phyloP scores from a whole-genome alignment of 257 asterid species.

The Solanum dulcamara region DNA sequence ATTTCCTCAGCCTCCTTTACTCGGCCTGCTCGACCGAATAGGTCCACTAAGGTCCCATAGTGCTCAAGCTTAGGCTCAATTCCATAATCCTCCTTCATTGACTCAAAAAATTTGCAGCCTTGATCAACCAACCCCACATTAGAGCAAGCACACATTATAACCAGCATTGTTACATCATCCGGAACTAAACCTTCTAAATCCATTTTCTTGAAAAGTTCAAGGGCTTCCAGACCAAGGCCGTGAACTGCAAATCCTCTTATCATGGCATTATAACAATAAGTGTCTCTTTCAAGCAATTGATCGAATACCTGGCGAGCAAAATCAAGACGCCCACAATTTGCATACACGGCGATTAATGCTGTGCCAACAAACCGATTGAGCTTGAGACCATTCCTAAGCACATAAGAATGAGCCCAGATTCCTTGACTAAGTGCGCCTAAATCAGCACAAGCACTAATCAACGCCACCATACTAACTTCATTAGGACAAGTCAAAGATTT shows the following conservation, averaged over 20 bases:
- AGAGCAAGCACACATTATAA: constrained; percentile 39
- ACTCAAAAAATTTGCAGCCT: constrained; percentile 25
- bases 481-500: constrained; percentile 7
- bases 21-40: constrained; percentile 41
- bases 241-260: constrained; percentile 47
- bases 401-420: constrained; percentile 34
- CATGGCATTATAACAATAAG: constrained; percentile 48
- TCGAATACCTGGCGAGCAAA: constrained; percentile 31
- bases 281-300: constrained; percentile 11
- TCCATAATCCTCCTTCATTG: constrained; percentile 18
- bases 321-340: constrained; percentile 44
- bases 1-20: constrained; percentile 38
- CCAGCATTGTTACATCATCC: constrained; percentile 30
- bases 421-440: constrained; percentile 38
- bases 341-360: constrained; percentile 43
- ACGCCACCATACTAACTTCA: constrained; percentile 20
- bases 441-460: constrained; percentile 35
- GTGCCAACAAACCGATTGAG: constrained; percentile 32
- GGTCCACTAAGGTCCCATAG: constrained; percentile 41
- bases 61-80: constrained; percentile 40
- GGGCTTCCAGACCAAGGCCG: constrained; percentile 41
- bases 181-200: constrained; percentile 14
- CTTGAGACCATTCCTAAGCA: constrained; percentile 10
- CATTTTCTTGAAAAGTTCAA: constrained; percentile 37
- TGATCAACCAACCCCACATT: constrained; percentile 42